Evolutionary conservation across 768 basidiomycete species (phyloP).

Genomic region (Leucocoprinus sp.): DNA sequence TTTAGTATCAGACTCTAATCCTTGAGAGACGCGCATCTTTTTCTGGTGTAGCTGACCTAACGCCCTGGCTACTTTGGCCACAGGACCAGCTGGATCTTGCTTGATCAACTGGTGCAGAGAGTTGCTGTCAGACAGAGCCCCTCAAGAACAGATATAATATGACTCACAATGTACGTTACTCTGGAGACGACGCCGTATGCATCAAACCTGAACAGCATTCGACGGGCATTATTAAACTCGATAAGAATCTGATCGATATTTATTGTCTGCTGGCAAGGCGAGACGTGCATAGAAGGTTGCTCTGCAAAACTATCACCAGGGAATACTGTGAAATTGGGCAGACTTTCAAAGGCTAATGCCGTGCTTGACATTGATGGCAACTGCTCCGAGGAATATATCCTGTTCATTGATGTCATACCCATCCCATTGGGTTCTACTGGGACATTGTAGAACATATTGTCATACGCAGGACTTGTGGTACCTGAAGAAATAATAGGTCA

Average conservation of each 20-base stretch:
- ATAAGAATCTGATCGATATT: slow-evolving; percentile 59
- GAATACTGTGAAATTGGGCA: slow-evolving; percentile 6
- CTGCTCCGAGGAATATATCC: slow-evolving; percentile 4
- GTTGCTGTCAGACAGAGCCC: slow-evolving; percentile 2
- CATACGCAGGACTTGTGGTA: slow-evolving; percentile 30
- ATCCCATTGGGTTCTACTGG: slow-evolving; percentile 1
- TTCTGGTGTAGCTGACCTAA: slow-evolving; percentile 64
- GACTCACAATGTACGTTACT: slow-evolving; percentile 56
- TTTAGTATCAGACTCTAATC: slow-evolving; percentile 47
- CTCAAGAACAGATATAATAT: neutral
- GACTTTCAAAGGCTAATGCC: neutral
- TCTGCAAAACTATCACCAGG: slow-evolving; percentile 2
- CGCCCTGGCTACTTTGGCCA: slow-evolving; percentile 70
- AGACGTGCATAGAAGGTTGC: neutral
- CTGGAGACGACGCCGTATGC: slow-evolving; percentile 44
- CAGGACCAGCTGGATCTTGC: slow-evolving; percentile 60
- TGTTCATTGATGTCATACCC: neutral
- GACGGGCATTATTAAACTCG: slow-evolving; percentile 68
- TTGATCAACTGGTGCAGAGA: slow-evolving; percentile 37
- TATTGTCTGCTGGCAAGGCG: slow-evolving; percentile 27
- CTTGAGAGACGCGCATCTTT: slow-evolving; percentile 51
- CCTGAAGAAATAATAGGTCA: slow-evolving; percentile 21
- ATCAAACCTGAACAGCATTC: slow-evolving; percentile 55
- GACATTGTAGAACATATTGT: slow-evolving; percentile 11
- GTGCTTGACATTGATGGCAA: neutral